A percentile compares a stretch with the other conserved stretches of the same genome.
phyloP scores from a whole-genome alignment of 768 basidiomycete species.

The Phallus indusiatus region DNA sequence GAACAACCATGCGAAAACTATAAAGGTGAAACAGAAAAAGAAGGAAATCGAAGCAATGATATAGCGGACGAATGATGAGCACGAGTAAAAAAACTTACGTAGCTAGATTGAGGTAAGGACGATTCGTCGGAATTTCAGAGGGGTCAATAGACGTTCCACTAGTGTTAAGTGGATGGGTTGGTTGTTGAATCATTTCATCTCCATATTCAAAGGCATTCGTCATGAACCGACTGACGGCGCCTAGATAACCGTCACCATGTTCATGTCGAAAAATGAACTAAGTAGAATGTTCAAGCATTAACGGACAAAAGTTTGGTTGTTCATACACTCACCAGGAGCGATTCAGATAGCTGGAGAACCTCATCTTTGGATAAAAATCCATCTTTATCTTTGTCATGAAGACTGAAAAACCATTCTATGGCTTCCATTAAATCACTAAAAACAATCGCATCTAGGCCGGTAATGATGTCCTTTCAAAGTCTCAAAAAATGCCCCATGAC shows the following conservation, averaged over 20 bases:
- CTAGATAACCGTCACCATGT: conserved; percentile 91
- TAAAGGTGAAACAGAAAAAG: not conserved
- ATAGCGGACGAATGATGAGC: not conserved
- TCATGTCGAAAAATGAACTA: conserved; percentile 99
- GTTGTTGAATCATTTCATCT: conserved; percentile 71
- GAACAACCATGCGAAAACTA: conserved; percentile 97
- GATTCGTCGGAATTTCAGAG: conserved; percentile 56
- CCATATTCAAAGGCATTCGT: conserved; percentile 98
- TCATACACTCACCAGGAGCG: conserved; percentile 54
- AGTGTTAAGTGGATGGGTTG: conserved; percentile 24
- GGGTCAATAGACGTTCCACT: conserved; percentile 29
- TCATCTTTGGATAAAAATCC: conserved; percentile 95
- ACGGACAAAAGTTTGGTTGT: conserved; percentile 17
- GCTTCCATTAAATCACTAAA: conserved; percentile 97
- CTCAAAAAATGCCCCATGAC: not conserved
- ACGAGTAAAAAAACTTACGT: conserved; percentile 41
- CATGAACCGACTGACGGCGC: conserved; percentile 94
- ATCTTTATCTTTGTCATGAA: conserved; percentile 95
- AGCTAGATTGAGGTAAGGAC: conserved; percentile 87
- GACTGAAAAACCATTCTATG: conserved; percentile 96
- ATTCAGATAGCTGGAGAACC: conserved; percentile 89
- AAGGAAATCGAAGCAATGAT: conserved; percentile 1
- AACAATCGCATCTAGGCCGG: conserved; percentile 84
- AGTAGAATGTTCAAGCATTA: not conserved
- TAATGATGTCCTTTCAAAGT: conserved; percentile 64